A percentile compares a stretch with the other conserved stretches of the same genome.
Conservation (phyloP, 2,329 filamentous ascomycete genomes). For the Apiospora hydei region DNA sequence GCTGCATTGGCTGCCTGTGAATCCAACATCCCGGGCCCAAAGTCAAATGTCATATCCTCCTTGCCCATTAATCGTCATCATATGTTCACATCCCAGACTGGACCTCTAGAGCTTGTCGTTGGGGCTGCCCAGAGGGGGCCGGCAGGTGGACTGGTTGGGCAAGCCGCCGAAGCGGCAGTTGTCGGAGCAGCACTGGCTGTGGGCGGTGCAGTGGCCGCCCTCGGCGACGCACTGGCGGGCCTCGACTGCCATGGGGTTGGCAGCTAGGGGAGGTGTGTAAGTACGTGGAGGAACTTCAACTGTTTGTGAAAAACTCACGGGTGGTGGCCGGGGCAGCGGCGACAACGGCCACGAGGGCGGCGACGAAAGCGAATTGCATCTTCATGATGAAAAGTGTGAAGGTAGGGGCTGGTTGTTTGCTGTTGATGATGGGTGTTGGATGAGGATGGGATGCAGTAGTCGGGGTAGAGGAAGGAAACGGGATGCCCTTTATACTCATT, state of each 20-base stretch:
- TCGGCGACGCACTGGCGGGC: background rate
- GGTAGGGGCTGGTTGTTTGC: background rate
- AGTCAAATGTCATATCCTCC: background rate
- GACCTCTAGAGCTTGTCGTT: background rate
- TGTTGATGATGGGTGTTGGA: background rate
- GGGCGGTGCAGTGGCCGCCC: conserved; percentile 41
- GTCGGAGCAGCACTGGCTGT: conserved; percentile 4
- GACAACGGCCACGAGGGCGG: background rate
- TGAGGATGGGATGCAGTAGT: background rate
- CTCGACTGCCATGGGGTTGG: conserved; percentile 5
- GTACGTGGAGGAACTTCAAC: background rate
- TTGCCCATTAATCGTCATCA: background rate
- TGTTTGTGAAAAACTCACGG: background rate
- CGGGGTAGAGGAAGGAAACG: background rate
- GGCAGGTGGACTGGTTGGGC: conserved; percentile 1
- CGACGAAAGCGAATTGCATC: conserved; percentile 14
- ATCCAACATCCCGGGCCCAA: background rate
- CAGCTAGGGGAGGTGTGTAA: background rate
- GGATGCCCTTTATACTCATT: background rate
- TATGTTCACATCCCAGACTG: background rate
- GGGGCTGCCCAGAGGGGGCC: conserved; percentile 6
- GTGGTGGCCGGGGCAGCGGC: conserved; percentile 14
- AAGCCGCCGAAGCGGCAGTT: background rate
- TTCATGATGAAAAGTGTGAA: background rate
- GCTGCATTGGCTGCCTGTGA: too few species aligned